A percentile compares a stretch with the other conserved stretches of the same genome.
These are phyloP conservation scores for Penicillium digitatum DNA, from an alignment of 2,329 filamentous ascomycete species.

Conservation along the genomic window DNA sequence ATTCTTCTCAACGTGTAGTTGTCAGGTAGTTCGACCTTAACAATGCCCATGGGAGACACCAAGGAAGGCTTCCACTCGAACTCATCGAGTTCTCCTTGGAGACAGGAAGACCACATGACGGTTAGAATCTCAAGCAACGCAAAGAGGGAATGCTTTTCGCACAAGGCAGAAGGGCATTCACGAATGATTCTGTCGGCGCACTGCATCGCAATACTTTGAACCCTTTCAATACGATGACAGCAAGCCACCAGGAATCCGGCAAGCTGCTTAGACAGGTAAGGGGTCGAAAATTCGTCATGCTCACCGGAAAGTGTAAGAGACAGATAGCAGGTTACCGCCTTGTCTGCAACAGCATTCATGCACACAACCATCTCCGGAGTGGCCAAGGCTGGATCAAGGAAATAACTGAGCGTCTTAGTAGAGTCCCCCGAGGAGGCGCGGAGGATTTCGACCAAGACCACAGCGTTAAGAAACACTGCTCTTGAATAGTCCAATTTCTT, in stretches of 20 bases:
- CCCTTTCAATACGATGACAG: conserved; percentile 87
- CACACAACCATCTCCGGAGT: conserved; percentile 58
- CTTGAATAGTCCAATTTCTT: conserved; percentile 81
- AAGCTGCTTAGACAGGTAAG: conserved; percentile 84
- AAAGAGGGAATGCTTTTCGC: conserved; percentile 85
- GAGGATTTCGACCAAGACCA: conserved; percentile 82
- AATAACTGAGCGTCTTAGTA: conserved; percentile 84
- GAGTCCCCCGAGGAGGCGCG: conserved; percentile 84
- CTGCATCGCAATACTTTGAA: conserved; percentile 78
- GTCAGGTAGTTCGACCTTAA: conserved; percentile 87
- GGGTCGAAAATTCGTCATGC: conserved; percentile 77
- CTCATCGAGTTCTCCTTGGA: conserved; percentile 90
- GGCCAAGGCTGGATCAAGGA: conserved; percentile 81
- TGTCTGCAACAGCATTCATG: conserved; percentile 60
- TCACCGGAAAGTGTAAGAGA: conserved; percentile 67
- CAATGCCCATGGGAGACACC: conserved; percentile 69
- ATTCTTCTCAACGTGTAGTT: conserved; percentile 77
- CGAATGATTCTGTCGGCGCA: conserved; percentile 83
- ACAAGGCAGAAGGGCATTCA: conserved; percentile 82
- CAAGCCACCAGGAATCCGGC: conserved; percentile 80
- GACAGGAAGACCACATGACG: conserved; percentile 90
- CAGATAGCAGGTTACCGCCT: conserved; percentile 75
- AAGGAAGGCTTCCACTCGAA: conserved; percentile 84
- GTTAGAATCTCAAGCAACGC: conserved; percentile 86
- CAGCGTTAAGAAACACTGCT: conserved; percentile 85